Conservation (phyloP, 805 yeast genomes). For the Nematodospora valgi region DNA sequence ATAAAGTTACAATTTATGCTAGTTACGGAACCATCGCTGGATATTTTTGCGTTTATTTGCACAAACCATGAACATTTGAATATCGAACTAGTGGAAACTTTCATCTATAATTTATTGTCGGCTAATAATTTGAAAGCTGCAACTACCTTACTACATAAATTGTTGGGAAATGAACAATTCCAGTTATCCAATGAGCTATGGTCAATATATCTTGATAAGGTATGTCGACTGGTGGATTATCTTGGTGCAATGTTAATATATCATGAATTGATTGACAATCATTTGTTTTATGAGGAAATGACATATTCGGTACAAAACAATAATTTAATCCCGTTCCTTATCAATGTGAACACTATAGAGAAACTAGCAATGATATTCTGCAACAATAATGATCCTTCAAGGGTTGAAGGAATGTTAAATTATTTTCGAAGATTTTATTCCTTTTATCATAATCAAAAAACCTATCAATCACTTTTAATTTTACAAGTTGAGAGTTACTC, state of each 20-base stretch:
- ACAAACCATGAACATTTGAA: slow-evolving; percentile 5
- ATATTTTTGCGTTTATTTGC: slow-evolving; percentile 9
- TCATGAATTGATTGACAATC: slow-evolving; percentile 33
- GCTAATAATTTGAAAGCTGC: slow-evolving; percentile 20
- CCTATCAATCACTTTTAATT: slow-evolving; percentile 25
- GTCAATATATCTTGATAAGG: slow-evolving; percentile 25
- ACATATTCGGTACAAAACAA: slow-evolving; percentile 12
- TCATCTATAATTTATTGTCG: slow-evolving; percentile 17
- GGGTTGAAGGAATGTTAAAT: slow-evolving; percentile 26
- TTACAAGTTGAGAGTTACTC: slow-evolving; percentile 31
- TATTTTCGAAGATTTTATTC: slow-evolving; percentile 41
- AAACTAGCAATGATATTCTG: slow-evolving; percentile 26
- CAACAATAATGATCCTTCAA: slow-evolving; percentile 20
- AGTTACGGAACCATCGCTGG: neutral
- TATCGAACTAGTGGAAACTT: slow-evolving; percentile 19
- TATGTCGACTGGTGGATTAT: slow-evolving; percentile 21
- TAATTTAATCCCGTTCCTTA: slow-evolving; percentile 28
- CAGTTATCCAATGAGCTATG: slow-evolving; percentile 31
- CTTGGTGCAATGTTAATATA: slow-evolving; percentile 31
- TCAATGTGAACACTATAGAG: slow-evolving; percentile 24
- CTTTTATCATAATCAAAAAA: slow-evolving; percentile 23
- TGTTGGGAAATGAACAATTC: slow-evolving; percentile 14
- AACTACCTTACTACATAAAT: slow-evolving; percentile 24
- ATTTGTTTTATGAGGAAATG: slow-evolving; percentile 15
- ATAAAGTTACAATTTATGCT: slow-evolving; percentile 1